Base-by-base conservation (phyloP, 495 filamentous ascomycete genomes). In the Apodospora peruviana region DNA sequence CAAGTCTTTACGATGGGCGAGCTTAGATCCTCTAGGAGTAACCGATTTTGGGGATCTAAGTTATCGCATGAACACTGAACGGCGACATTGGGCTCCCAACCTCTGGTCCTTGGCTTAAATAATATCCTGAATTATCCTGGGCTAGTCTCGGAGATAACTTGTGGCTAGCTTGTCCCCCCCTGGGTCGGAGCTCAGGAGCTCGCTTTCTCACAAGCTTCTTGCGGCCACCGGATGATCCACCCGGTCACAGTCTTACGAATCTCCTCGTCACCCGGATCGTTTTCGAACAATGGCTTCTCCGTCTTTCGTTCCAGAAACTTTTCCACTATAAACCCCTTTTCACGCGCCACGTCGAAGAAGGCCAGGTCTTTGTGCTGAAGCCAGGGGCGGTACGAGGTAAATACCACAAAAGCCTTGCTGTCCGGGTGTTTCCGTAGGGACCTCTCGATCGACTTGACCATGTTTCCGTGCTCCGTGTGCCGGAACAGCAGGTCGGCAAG, bases 341-440 rank as follows among this genome's bases (percentile, higher is more conserved):
- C 72, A 49, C 79, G 70, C 2, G 83, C 85, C 39, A 87, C 56
- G 20, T 88, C 83, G 59, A 97, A 95, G 70, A 97, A 96, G 5
- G 72, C 77, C 60, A 96, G 72, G 55, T 95, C 93, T 65, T 86
- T 84, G 45, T 87, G 77, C 51, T 86, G 70, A 55, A 96, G 68
- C 91, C 90, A 96, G 1, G 91, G 90, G 51, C 93, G 74, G 69
- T 97, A 94, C 2, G 87, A 88, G 0, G 90, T 94, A 65, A 97
- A 97, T 57, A 95, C 93, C 12, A 96, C 91, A 55, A 89, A 68
- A 1, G 90, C 91, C 38, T 71, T 76, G 16, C 85, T 76, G 12
- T 72, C 66, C n/a, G 55, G 48, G 5, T 66, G 58, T 36, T 71
- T 73, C 51, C 74, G 78, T 47, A 93, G 62, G 2, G 84, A 85